Percentiles rank a stretch among this genome's conserved stretches.
These are phyloP conservation scores for Iris macrosiphon DNA, from an alignment of 106 monocot species.

Conservation along the genomic window DNA sequence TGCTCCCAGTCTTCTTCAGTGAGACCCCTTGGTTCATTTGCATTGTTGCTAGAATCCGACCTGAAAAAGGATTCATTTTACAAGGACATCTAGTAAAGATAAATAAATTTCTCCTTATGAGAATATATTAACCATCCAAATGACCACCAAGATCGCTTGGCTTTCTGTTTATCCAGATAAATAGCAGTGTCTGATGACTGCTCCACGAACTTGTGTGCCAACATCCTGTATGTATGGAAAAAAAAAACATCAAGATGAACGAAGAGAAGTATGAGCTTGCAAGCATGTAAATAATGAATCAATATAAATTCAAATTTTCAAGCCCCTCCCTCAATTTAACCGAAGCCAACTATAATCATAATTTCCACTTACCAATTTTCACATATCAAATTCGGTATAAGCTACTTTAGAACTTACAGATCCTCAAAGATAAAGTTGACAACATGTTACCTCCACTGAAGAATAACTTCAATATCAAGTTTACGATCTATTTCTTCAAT, in stretches of 20 bases:
- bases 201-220: slow-evolving; percentile 90
- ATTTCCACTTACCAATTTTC: background rate
- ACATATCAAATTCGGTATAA: background rate
- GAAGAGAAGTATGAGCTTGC: too few species aligned
- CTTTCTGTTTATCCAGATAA: slow-evolving; percentile 44
- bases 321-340: too few species aligned
- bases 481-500: slow-evolving; percentile 69
- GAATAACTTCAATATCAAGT: slow-evolving; percentile 94
- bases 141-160: slow-evolving; percentile 76
- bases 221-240: slow-evolving; percentile 57
- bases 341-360: background rate
- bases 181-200: slow-evolving; percentile 51
- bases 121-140: slow-evolving; percentile 60
- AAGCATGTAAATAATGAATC: too few species aligned
- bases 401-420: background rate
- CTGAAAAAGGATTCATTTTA: slow-evolving; percentile 21
- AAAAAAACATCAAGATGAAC: too few species aligned
- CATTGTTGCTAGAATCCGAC: slow-evolving; percentile 53
- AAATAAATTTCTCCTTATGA: slow-evolving; percentile 3
- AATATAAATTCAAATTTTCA: too few species aligned
- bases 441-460: slow-evolving; percentile 87
- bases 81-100: background rate
- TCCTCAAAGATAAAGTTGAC: background rate
- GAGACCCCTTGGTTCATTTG: slow-evolving; percentile 47
- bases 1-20: slow-evolving; percentile 82